Evolutionary conservation across 1,284 basidiomycete species (phyloP), one percentile per base, ranked within the genome.

Genomic region (Microbotryum silenes-acaulis): DNA sequence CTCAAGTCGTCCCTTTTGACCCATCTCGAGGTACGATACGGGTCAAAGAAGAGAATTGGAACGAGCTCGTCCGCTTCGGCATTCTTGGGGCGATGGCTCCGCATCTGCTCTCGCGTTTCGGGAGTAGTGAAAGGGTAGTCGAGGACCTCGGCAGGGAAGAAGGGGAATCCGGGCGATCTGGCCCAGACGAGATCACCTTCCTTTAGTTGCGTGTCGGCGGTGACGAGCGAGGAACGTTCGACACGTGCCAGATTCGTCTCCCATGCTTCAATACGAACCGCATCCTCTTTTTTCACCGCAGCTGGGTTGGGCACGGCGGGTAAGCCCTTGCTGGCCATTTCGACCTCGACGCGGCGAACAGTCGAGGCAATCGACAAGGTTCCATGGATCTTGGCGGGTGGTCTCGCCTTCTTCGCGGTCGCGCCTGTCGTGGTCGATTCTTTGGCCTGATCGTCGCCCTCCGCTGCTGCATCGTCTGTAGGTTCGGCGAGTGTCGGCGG

Each of bases 91-190:
- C 48, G 31, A 21, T 25, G 14, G 14, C 31, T 23, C 44, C 25
- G 47, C 44, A 12, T 56, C 18, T 8, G 62, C 56, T 23, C 45
- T 45, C 12, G 47, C 31, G n/a, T 52, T 18, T 25, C 20, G 33
- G 63, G 65, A 45, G 61, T 57, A 45, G 62, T 59, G 9, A 25
- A 5, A 8, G 65, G 67, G 4, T 65, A 69, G 59, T 76, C 75
- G 59, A 77, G 70, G n/a, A 78, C 63, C 52, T 75, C 72, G 31
- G 73, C 77, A 1, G 78, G 78, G 71, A 74, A 79, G 60, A 67
- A 77, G 0, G 77, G 75, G 64, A 71, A 76, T 2, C 74, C 69
- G 8, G 63, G 49, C 1, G 23, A 8, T 16, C 56, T 51, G 23
- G 64, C 63, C 66, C 66, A 67, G 21, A 67, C 63, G 21, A 65